Evolutionary conservation across 352 stramenopile genomes (phyloP), one percentile per base, ranked within the genome.

Genomic region (Phytopythium boreale): DNA sequence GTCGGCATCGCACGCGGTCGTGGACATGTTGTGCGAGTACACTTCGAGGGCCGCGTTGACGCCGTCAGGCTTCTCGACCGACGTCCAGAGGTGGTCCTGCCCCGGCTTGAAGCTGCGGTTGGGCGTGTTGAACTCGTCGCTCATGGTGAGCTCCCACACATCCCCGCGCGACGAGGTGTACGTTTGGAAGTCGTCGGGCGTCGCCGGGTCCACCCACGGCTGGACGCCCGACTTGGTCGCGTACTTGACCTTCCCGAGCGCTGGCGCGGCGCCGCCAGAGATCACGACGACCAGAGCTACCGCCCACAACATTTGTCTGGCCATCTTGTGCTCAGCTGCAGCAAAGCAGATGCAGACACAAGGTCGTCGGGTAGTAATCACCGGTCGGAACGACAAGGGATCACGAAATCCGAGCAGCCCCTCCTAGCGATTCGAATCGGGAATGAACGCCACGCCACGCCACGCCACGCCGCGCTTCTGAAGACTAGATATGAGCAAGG

Each of bases 21-120:
- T 77, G 8, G 77, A 81, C 71, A 93, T 94, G 39, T 80, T 89
- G 51, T 84, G 81, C 53, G 95, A 96, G 77, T 98, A 98, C 66
- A 96, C 92, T 39, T 98, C 89, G 14, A 98, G 74, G 4, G 90
- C 92, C 0, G 77, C 79, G 49, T 95, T 93, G 11, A 87, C 92
- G 67, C 92, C 90, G 55, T 79, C 68, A 2, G 71, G 65, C 62
- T 76, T 79, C 31, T 76, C 72, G 0, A 79, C 43, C 3, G 71
- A 97, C 71, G 90, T 98, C 93, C 93, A 98, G 27, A 89, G 66
- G 22, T 95, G 90, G 75, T 98, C 95, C 15, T 80, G 64, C 19
- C 93, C 95, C 41, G 97, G 88, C 62, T 72, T 56, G 72, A 98
- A 98, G 39, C 59, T 74, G 20, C 72, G 72, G 39, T 81, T 79